Percentiles rank a stretch among this genome's conserved stretches.
These are phyloP conservation scores for Aechmea fasciata DNA, from an alignment of 176 grass and related monocot genomes.

Conservation along the genomic window DNA sequence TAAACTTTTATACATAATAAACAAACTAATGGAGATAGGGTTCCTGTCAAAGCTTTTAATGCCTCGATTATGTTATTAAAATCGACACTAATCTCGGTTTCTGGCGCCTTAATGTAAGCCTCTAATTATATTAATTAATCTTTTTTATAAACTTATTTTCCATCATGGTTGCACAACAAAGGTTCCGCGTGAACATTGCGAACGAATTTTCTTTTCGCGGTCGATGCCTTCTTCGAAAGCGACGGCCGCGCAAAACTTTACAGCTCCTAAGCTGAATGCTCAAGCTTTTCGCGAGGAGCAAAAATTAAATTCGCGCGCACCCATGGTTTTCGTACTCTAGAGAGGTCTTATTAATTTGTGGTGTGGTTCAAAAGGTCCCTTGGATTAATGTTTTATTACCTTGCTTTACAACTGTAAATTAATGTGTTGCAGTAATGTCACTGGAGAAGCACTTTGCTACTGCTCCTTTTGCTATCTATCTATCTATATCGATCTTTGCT, in stretches of 20 bases:
- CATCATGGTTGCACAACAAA: background rate
- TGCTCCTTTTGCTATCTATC: background rate
- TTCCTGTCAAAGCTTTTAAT: background rate
- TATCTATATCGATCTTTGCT: no score
- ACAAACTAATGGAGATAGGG: slow-evolving; percentile 1
- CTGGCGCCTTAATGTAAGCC: background rate
- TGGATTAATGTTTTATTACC: background rate
- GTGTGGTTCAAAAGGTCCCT: background rate
- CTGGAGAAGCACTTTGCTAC: background rate
- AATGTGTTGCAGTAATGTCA: background rate
- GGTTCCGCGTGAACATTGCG: background rate
- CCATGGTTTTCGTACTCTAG: background rate
- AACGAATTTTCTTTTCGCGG: no score
- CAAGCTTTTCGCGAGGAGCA: no score
- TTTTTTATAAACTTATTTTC: background rate
- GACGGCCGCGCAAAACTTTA: no score
- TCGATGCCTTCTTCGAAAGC: no score
- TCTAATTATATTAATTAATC: background rate
- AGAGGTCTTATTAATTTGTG: background rate
- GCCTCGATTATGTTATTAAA: background rate
- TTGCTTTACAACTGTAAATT: slow-evolving; percentile 3
- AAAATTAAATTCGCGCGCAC: background rate
- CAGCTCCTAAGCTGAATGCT: no score
- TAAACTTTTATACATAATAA: background rate
- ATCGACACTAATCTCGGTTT: background rate